These are phyloP conservation scores for Trametes polyzona DNA, from an alignment of 1,284 basidiomycete species.

Conservation along the genomic window DNA sequence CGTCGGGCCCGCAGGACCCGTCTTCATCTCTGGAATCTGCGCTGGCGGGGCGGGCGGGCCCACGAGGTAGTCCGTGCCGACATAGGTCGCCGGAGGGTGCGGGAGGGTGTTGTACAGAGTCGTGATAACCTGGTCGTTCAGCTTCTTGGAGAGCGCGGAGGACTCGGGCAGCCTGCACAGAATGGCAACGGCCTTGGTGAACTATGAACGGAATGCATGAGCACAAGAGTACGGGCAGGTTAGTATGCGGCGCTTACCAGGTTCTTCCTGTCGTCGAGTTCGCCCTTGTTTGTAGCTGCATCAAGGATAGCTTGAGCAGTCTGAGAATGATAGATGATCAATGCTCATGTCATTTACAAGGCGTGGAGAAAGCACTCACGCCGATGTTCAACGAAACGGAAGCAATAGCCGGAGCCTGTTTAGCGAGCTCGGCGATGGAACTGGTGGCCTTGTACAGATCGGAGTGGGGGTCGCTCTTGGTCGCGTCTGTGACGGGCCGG, in stretches of 20 bases:
- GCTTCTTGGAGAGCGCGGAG: slow-evolving; percentile 42
- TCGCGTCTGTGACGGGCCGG: slow-evolving; percentile 23
- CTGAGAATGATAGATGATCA: slow-evolving; percentile 1
- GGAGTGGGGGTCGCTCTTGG: slow-evolving; percentile 18
- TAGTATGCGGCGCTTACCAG: slow-evolving; percentile 38
- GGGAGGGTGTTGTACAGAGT: slow-evolving; percentile 74
- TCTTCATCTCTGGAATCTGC: slow-evolving; percentile 8
- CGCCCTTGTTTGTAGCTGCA: slow-evolving; percentile 47
- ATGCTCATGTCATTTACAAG: background rate
- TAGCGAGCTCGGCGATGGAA: slow-evolving; percentile 17
- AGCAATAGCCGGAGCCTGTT: slow-evolving; percentile 20
- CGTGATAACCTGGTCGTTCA: slow-evolving; percentile 60
- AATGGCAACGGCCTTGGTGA: slow-evolving; percentile 67
- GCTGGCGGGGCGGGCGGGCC: slow-evolving; percentile 3
- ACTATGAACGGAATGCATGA: slow-evolving; percentile 45
- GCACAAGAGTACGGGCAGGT: background rate
- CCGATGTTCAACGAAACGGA: slow-evolving; percentile 16
- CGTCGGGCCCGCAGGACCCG: background rate
- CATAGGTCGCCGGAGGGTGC: slow-evolving; percentile 72
- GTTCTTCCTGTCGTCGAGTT: slow-evolving; percentile 66
- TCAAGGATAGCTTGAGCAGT: slow-evolving; percentile 50
- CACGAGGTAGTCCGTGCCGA: slow-evolving; percentile 48
- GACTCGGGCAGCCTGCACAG: slow-evolving; percentile 63
- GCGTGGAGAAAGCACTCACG: background rate
- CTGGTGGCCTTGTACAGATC: slow-evolving; percentile 22